A percentile compares a stretch with the other conserved stretches of the same genome.
Conservation (phyloP, 2,329 filamentous ascomycete genomes). For the Pseudogymnoascus sp. region DNA sequence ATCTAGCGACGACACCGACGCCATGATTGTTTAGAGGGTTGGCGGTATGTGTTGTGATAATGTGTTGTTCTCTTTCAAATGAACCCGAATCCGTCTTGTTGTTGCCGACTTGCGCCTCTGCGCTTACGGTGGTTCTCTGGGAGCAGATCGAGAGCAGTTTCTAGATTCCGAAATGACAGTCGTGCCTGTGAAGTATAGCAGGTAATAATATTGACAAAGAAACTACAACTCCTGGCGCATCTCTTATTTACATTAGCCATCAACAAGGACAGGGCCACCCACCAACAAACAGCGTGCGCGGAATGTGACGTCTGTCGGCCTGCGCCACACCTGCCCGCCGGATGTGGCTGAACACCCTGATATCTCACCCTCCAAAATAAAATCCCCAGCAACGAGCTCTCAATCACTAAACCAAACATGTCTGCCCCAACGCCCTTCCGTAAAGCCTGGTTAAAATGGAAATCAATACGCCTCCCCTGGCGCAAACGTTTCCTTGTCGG, state of each 20-base stretch:
- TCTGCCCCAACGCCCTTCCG: constrained; percentile 12
- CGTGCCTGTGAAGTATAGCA: background rate
- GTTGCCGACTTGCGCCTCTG: background rate
- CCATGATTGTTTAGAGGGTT: constrained; percentile 49
- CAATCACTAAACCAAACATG: constrained; percentile 1
- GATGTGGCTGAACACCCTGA: constrained; percentile 4
- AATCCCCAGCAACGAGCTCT: background rate
- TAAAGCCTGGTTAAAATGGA: constrained; percentile 50
- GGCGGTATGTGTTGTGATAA: background rate
- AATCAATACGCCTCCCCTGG: constrained; percentile 54
- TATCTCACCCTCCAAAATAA: background rate
- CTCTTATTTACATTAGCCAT: constrained; percentile 5
- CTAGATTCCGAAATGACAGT: background rate
- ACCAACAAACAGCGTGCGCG: constrained; percentile 2
- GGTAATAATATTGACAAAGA: background rate
- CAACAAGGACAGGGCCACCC: background rate
- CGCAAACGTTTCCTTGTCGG: constrained; percentile 55
- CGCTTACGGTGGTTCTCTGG: background rate
- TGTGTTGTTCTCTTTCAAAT: background rate
- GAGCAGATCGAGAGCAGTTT: background rate
- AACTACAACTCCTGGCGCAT: background rate
- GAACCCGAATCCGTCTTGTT: background rate
- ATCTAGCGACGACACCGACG: constrained; percentile 86
- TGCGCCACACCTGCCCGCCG: constrained; percentile 4
- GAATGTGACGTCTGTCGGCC: constrained; percentile 7